Base-by-base conservation (phyloP, 2,329 filamentous ascomycete genomes). In the Exophiala mesophila region DNA sequence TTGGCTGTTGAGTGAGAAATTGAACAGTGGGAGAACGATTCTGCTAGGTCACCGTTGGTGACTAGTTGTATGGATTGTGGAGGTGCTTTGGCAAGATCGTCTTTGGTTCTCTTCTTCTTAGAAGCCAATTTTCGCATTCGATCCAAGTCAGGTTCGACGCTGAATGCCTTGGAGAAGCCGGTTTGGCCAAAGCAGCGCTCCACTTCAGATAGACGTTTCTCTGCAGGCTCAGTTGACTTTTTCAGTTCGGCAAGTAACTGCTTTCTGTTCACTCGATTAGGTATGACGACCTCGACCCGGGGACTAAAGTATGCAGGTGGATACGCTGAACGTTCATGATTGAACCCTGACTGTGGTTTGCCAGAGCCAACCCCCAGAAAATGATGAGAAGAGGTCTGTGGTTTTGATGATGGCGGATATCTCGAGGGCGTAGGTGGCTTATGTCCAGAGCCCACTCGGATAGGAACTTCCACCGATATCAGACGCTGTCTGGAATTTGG, bases 21-120 rank as follows among this genome's bases (percentile, higher is more conserved):
- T 15, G 5, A 16, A 12, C 40, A 19, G 12, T 26, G 30, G 19
- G 31, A 7, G 10, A 42, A n/a, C 16, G 35, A 41, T 12, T 13
- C n/a, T 3, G 8, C 19, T 4, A 45, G 21, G 24, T 41, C 31
- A 19, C 8, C 7, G 12, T 18, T 38, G 9, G 37, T 29, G 19
- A 45, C 45, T 3, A 52, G 33, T 4, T 23, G 10, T 10, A 45
- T 39, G 9, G 15, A 12, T 5, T 23, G 13, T 12, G 35, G 38
- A 4, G 40, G 13, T 1, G 43, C 30, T 17, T 45, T 34, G 29
- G 7, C 7, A 17, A 15, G 8, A 26, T 26, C 23, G 12, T 26
- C 7, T 12, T 26, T 26, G 23, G 23, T 51, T 17, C 28, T 44
- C 31, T 51, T 53, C 38, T 53, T 55, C 29, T 40, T 47, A 1